These are phyloP conservation scores for Sideroxylon spinosum DNA, from an alignment of 179 eudicot genomes.

Conservation along the genomic window DNA sequence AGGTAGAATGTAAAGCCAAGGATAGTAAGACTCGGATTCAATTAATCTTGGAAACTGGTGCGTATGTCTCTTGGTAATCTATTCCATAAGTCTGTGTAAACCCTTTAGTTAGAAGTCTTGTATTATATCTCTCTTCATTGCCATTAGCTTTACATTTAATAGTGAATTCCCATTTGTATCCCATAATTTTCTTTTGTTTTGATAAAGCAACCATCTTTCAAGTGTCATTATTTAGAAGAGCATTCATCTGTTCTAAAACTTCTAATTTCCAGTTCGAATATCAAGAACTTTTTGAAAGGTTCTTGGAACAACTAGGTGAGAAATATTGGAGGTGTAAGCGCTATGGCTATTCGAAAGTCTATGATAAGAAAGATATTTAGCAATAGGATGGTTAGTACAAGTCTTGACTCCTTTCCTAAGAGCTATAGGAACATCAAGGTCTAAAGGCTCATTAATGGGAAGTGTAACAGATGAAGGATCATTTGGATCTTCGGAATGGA, in stretches of 20 bases:
- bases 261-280: not conserved
- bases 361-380: not conserved
- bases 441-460: not conserved
- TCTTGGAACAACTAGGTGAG: not conserved
- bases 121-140: not conserved
- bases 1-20: not conserved
- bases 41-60: not conserved
- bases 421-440: not conserved
- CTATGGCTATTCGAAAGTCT: not conserved
- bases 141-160: not conserved
- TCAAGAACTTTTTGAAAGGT: not conserved
- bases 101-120: not conserved
- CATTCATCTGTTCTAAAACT: not conserved
- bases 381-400: not conserved
- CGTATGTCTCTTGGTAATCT: not conserved
- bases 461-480: not conserved
- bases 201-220: not conserved
- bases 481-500: too few species aligned
- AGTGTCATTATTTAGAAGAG: not conserved
- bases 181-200: not conserved
- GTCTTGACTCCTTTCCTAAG: not conserved
- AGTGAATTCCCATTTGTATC: not conserved
- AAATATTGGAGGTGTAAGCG: not conserved
- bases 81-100: not conserved
- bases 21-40: not conserved